A percentile compares a stretch with the other conserved stretches of the same genome.
These are phyloP conservation scores for Wickerhamiella cacticola DNA, from an alignment of 805 yeast species.

Conservation along the genomic window DNA sequence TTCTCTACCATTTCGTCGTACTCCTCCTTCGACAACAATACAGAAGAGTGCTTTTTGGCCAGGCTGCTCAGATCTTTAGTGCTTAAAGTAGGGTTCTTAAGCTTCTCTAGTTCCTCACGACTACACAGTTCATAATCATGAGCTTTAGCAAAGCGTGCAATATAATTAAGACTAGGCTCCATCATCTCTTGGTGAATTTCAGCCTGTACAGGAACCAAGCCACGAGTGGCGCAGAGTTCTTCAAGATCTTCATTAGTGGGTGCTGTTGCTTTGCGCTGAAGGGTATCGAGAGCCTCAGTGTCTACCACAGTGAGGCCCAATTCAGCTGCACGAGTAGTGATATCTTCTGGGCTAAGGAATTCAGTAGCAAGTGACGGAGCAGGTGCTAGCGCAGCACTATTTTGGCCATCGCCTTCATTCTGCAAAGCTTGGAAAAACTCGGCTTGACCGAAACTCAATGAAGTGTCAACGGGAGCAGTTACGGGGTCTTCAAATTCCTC, in stretches of 20 bases:
- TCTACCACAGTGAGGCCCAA: conserved; percentile 15
- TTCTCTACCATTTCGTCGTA: conserved; percentile 11
- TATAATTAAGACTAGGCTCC: conserved; percentile 1
- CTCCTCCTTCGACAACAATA: conserved; percentile 11
- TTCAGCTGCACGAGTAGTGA: conserved; percentile 16
- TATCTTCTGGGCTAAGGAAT: conserved; percentile 13
- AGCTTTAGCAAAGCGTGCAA: conserved; percentile 13
- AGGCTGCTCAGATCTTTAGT: conserved; percentile 18
- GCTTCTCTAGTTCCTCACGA: conserved; percentile 14
- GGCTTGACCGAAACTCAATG: neutral
- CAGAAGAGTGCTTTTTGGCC: conserved; percentile 14
- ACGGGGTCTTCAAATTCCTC: conserved; percentile 25
- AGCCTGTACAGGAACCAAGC: conserved; percentile 25
- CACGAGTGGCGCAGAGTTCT: conserved; percentile 27
- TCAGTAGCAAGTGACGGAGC: neutral
- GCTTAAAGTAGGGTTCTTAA: conserved; percentile 13
- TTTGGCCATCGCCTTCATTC: neutral
- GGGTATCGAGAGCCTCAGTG: conserved; percentile 25
- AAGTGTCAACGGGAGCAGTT: neutral
- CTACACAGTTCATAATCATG: conserved; percentile 15
- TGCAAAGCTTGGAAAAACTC: neutral
- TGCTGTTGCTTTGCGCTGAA: conserved; percentile 14
- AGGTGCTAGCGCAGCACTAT: neutral
- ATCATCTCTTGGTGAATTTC: conserved; percentile 21
- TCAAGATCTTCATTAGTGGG: conserved; percentile 30